These are phyloP conservation scores for Berberis vulgaris DNA, from an alignment of 164 flowering plant species.

Conservation along the genomic window DNA sequence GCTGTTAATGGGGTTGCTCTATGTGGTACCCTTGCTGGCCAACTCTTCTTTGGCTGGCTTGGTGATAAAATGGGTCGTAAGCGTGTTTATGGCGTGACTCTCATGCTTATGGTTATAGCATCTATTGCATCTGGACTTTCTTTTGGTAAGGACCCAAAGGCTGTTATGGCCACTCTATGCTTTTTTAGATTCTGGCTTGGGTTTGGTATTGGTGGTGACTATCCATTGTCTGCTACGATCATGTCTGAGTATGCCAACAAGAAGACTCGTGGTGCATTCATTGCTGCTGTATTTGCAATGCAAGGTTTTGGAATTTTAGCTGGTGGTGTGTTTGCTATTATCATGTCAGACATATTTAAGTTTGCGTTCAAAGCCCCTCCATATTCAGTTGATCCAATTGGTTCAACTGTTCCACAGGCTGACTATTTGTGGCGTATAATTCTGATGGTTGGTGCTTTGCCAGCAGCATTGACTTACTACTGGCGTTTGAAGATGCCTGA, in stretches of 20 bases:
- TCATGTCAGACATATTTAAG: slow-evolving; percentile 38
- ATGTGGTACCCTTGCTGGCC: slow-evolving; percentile 67
- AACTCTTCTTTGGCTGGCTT: slow-evolving; percentile 86
- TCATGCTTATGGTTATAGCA: slow-evolving; percentile 53
- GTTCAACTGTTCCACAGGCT: slow-evolving; percentile 44
- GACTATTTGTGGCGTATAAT: slow-evolving; percentile 74
- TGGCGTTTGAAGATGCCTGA: slow-evolving; percentile 88
- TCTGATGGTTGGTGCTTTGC: slow-evolving; percentile 67
- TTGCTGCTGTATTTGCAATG: slow-evolving; percentile 87
- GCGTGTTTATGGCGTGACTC: slow-evolving; percentile 70
- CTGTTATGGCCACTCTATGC: slow-evolving; percentile 72
- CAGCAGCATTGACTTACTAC: slow-evolving; percentile 66
- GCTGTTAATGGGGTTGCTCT: slow-evolving; percentile 83
- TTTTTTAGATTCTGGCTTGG: slow-evolving; percentile 95
- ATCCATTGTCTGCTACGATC: slow-evolving; percentile 83
- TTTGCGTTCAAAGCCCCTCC: slow-evolving; percentile 33
- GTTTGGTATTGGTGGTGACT: slow-evolving; percentile 84
- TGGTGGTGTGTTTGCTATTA: slow-evolving; percentile 63
- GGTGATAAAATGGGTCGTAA: slow-evolving; percentile 87
- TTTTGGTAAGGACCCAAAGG: slow-evolving; percentile 35
- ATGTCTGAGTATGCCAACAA: slow-evolving; percentile 88
- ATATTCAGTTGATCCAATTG: slow-evolving; percentile 30
- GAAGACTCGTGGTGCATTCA: slow-evolving; percentile 81
- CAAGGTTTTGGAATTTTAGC: slow-evolving; percentile 74
- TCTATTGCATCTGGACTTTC: slow-evolving; percentile 76